Conservation (phyloP, 495 filamentous ascomycete species). For the Neurospora sp. region DNA sequence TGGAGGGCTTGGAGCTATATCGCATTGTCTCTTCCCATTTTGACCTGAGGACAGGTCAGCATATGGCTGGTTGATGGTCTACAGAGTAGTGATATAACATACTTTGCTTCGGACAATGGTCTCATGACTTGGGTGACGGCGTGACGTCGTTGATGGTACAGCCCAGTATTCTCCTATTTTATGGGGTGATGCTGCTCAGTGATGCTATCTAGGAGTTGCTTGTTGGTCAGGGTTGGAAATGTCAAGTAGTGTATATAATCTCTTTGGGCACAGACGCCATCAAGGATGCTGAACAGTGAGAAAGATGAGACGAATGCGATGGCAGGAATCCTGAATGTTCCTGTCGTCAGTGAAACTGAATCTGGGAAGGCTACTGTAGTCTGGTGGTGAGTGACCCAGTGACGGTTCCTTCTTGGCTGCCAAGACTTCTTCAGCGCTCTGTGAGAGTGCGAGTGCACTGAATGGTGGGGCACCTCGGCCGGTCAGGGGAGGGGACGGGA, state of each 20-base stretch:
- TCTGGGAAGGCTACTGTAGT: background rate
- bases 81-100: constrained; percentile 7
- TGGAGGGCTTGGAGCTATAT: constrained; percentile 34
- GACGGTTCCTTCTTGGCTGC: background rate
- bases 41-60: constrained; percentile 21
- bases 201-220: background rate
- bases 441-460: background rate
- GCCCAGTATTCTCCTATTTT: background rate
- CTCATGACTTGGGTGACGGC: constrained; percentile 36
- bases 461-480: background rate
- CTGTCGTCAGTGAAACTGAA: background rate
- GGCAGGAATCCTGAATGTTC: background rate
- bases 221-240: background rate
- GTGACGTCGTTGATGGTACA: background rate
- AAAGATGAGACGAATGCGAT: background rate
- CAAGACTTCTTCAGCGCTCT: background rate
- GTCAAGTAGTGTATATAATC: background rate
- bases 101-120: constrained; percentile 55
- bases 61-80: background rate
- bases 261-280: background rate
- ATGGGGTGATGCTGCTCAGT: background rate
- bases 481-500: background rate
- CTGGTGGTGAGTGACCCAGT: background rate
- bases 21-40: constrained; percentile 60
- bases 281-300: background rate